phyloP scores from a whole-genome alignment of 1,284 basidiomycete genomes.

The Cryptococcus sp. region DNA sequence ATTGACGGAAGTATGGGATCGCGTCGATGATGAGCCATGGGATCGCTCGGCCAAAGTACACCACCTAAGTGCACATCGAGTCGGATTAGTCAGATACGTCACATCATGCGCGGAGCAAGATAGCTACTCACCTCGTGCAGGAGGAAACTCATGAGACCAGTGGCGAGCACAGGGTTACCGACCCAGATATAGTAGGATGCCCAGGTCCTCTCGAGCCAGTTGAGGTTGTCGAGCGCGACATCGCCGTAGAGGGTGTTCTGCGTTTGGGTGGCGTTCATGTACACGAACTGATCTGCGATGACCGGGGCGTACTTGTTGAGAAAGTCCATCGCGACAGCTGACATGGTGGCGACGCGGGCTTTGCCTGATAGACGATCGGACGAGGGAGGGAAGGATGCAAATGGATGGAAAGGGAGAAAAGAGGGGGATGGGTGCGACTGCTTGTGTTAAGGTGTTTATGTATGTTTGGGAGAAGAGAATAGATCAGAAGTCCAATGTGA shows the following conservation, averaged over 20 bases:
- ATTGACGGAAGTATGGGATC: conserved; percentile 89
- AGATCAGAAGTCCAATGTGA: background rate
- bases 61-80: conserved; percentile 60
- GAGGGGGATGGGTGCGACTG: conserved; percentile 27
- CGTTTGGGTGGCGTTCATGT: conserved; percentile 45
- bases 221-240: conserved; percentile 66
- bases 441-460: conserved; percentile 31
- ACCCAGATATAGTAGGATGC: conserved; percentile 79
- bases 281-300: conserved; percentile 42
- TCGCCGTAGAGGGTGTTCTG: conserved; percentile 51
- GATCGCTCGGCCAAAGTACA: conserved; percentile 94
- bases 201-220: conserved; percentile 77
- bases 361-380: background rate
- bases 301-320: conserved; percentile 46
- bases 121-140: conserved; percentile 80
- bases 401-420: conserved; percentile 24
- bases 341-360: conserved; percentile 25
- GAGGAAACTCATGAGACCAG: conserved; percentile 89
- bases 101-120: too few species aligned
- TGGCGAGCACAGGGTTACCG: conserved; percentile 89
- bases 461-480: conserved; percentile 21
- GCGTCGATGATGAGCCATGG: conserved; percentile 96
- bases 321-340: conserved; percentile 39
- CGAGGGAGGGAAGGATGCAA: background rate
- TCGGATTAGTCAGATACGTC: background rate